Conservation (phyloP, 495 filamentous ascomycete genomes). For the Niebla homalea region DNA sequence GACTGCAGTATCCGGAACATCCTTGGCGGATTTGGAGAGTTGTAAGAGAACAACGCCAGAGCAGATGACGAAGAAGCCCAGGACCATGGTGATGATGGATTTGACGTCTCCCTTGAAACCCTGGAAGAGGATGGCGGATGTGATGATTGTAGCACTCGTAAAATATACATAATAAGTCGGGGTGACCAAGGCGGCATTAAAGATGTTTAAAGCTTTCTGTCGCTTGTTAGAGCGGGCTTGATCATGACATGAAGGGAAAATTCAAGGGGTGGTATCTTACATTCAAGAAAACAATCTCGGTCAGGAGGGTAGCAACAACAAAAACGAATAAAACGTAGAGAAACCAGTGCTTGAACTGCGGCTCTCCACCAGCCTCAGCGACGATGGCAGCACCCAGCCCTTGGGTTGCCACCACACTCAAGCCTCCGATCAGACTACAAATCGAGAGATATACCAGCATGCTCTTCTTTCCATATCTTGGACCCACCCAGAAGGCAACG, state of each 20-base stretch:
- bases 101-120: slow-evolving; percentile 80
- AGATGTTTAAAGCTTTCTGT: slow-evolving; percentile 96
- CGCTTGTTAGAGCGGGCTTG: not conserved
- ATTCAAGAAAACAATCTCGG: slow-evolving; percentile 91
- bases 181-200: slow-evolving; percentile 93
- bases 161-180: slow-evolving; percentile 99
- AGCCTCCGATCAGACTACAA: slow-evolving; percentile 85
- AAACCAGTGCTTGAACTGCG: slow-evolving; percentile 97
- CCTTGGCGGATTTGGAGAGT: slow-evolving; percentile 94
- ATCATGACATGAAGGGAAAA: not conserved
- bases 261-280: slow-evolving; percentile 41
- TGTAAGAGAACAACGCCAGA: slow-evolving; percentile 91
- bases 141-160: slow-evolving; percentile 86
- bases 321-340: slow-evolving; percentile 85
- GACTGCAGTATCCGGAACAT: slow-evolving; percentile 86
- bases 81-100: slow-evolving; percentile 75
- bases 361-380: slow-evolving; percentile 62
- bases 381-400: slow-evolving; percentile 86
- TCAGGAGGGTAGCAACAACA: slow-evolving; percentile 72
- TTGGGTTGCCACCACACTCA: slow-evolving; percentile 92
- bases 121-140: slow-evolving; percentile 81
- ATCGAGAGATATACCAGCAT: slow-evolving; percentile 97
- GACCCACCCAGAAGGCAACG: slow-evolving; percentile 71
- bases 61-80: slow-evolving; percentile 93
- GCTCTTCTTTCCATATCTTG: slow-evolving; percentile 85